phyloP scores from a whole-genome alignment of 2,329 filamentous ascomycete species.

The Colletotrichum salicis region DNA sequence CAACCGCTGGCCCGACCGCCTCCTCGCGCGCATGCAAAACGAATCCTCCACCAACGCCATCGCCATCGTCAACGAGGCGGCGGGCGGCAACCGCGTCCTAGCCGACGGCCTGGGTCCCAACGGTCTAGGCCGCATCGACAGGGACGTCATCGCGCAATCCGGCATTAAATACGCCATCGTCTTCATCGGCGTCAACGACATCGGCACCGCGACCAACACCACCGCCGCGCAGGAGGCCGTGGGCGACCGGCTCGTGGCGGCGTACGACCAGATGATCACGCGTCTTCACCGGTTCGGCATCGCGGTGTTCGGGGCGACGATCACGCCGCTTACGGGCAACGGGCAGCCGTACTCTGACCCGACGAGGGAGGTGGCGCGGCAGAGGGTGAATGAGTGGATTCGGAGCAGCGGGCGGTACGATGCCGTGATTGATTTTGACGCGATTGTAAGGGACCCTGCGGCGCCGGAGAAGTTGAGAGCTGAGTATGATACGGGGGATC shows the following conservation, averaged over 20 bases:
- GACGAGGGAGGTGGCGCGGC: slow-evolving; percentile 62
- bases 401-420: slow-evolving; percentile 65
- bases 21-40: slow-evolving; percentile 57
- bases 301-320: slow-evolving; percentile 67
- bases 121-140: slow-evolving; percentile 65
- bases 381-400: slow-evolving; percentile 69
- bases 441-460: slow-evolving; percentile 59
- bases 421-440: slow-evolving; percentile 71
- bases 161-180: slow-evolving; percentile 66
- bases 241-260: slow-evolving; percentile 60
- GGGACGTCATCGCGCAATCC: slow-evolving; percentile 68
- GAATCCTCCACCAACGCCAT: slow-evolving; percentile 51
- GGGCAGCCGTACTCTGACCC: slow-evolving; percentile 62
- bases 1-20: slow-evolving; percentile 57
- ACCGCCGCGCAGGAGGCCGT: slow-evolving; percentile 54
- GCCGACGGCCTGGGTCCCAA: slow-evolving; percentile 69
- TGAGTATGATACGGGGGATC: slow-evolving; percentile 67
- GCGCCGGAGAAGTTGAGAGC: slow-evolving; percentile 54
- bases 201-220: slow-evolving; percentile 61
- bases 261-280: slow-evolving; percentile 65
- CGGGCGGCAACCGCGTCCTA: slow-evolving; percentile 71
- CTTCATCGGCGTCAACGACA: slow-evolving; percentile 74
- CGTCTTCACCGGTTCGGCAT: slow-evolving; percentile 64
- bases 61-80: slow-evolving; percentile 68
- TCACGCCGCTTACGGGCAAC: slow-evolving; percentile 55